Evolutionary conservation across 768 basidiomycete species (phyloP).

Genomic region (Mycena sanguinolenta): DNA sequence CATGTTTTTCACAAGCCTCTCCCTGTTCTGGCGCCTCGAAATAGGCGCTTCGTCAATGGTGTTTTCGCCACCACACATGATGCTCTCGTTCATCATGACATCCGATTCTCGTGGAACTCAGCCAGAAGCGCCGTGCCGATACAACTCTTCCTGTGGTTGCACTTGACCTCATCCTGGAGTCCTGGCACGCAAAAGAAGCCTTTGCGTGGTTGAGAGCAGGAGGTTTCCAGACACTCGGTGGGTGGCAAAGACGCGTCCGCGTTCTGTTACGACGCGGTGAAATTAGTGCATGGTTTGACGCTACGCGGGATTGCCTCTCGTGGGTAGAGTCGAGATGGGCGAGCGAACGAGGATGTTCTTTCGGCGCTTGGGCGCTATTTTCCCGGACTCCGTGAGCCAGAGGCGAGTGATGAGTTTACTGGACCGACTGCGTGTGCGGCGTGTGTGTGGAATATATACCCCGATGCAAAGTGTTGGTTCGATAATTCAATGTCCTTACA

Average conservation of each 20-base stretch:
- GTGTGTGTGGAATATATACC: too few species aligned
- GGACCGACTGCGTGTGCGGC: too few species aligned
- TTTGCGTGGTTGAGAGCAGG: neutral
- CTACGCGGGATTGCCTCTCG: neutral
- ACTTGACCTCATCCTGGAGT: neutral
- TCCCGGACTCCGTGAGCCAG: too few species aligned
- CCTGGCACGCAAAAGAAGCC: neutral
- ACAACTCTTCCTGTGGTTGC: too few species aligned
- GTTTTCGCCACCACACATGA: neutral
- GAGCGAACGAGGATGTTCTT: neutral
- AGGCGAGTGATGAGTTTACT: too few species aligned
- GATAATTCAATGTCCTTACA: too few species aligned
- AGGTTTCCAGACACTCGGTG: neutral
- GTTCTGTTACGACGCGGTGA: neutral
- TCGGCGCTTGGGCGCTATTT: neutral
- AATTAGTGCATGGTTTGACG: neutral
- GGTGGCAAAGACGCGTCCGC: too few species aligned
- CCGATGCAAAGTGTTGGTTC: too few species aligned
- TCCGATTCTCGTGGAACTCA: neutral
- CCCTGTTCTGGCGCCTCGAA: conserved; percentile 9
- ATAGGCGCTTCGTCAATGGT: neutral
- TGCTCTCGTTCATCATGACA: neutral
- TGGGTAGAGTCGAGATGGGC: neutral
- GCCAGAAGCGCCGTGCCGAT: neutral
- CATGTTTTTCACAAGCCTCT: neutral